These are phyloP conservation scores for Sugiyamaella lignohabitans DNA, from an alignment of 805 yeast species.

Conservation along the genomic window DNA sequence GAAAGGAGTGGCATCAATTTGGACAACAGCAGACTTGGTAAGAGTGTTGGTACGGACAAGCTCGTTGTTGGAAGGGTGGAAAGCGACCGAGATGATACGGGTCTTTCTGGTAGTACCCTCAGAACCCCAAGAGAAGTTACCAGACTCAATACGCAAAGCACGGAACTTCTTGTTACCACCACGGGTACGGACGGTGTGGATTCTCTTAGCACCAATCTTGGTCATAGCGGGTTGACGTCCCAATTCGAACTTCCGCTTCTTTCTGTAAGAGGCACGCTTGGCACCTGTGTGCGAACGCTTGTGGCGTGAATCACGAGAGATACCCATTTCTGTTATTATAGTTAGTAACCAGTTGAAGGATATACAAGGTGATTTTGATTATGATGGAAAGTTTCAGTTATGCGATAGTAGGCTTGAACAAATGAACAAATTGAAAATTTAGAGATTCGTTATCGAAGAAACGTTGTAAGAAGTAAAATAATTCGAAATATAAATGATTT, in stretches of 20 bases:
- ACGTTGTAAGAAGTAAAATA: too few relatives aligned
- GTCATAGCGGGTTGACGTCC: slow-evolving; percentile 99
- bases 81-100: slow-evolving; percentile 95
- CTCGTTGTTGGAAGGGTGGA: slow-evolving; percentile 99
- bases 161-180: slow-evolving; percentile 99
- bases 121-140: slow-evolving; percentile 99
- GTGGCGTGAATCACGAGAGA: slow-evolving; percentile 99
- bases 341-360: too few relatives aligned
- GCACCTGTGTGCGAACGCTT: slow-evolving; percentile 99
- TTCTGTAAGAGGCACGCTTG: slow-evolving; percentile 99
- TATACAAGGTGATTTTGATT: too few relatives aligned
- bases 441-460: too few relatives aligned
- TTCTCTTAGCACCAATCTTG: slow-evolving; percentile 98
- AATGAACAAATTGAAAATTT: too few relatives aligned
- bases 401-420: too few relatives aligned
- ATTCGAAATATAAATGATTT: too few relatives aligned
- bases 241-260: slow-evolving; percentile 99
- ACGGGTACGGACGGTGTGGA: slow-evolving; percentile 98
- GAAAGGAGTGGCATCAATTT: slow-evolving; percentile 99
- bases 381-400: too few relatives aligned
- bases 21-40: slow-evolving; percentile 98
- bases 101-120: slow-evolving; percentile 98
- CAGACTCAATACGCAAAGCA: slow-evolving; percentile 98
- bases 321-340: slow-evolving; percentile 79
- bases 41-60: slow-evolving; percentile 99